Conservation (phyloP, 129 eudicot species). For the Chrysanthemum seticuspe region DNA sequence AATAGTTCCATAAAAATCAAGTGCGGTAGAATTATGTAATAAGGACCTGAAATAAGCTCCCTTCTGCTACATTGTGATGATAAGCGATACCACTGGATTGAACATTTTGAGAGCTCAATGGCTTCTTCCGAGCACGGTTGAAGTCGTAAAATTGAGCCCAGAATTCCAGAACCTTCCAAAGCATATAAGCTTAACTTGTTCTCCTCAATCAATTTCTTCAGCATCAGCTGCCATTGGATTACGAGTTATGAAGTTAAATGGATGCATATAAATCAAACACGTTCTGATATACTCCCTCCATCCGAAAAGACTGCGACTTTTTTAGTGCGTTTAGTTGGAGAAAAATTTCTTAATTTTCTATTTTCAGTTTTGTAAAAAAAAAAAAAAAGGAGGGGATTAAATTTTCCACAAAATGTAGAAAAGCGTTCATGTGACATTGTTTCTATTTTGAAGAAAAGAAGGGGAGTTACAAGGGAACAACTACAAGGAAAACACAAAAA, state of each 20-base stretch:
- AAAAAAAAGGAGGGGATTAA: too few species aligned
- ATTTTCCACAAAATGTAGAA: too few species aligned
- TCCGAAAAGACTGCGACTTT: too few species aligned
- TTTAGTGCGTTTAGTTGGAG: too few species aligned
- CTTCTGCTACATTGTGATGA: slow-evolving; percentile 83
- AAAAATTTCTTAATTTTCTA: too few species aligned
- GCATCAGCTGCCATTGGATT: slow-evolving; percentile 48
- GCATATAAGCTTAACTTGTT: slow-evolving; percentile 57
- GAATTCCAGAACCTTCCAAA: slow-evolving; percentile 55
- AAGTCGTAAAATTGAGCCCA: slow-evolving; percentile 79
- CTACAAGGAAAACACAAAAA: too few species aligned
- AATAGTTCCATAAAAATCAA: background rate
- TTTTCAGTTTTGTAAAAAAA: too few species aligned
- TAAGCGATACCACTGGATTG: slow-evolving; percentile 91
- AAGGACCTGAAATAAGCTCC: slow-evolving; percentile 82
- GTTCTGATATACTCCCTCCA: background rate
- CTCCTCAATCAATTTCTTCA: slow-evolving; percentile 75
- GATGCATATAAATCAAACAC: slow-evolving; percentile 9
- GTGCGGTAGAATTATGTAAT: slow-evolving; percentile 14
- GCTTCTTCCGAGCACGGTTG: slow-evolving; percentile 72
- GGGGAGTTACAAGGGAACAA: too few species aligned
- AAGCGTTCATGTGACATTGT: too few species aligned
- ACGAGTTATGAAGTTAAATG: background rate
- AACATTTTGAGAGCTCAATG: slow-evolving; percentile 76
- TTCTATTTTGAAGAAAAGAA: too few species aligned